Percentiles rank a stretch among this genome's conserved stretches.
phyloP scores from a whole-genome alignment of 2,329 filamentous ascomycete genomes.

The Alternaria consortialis region DNA sequence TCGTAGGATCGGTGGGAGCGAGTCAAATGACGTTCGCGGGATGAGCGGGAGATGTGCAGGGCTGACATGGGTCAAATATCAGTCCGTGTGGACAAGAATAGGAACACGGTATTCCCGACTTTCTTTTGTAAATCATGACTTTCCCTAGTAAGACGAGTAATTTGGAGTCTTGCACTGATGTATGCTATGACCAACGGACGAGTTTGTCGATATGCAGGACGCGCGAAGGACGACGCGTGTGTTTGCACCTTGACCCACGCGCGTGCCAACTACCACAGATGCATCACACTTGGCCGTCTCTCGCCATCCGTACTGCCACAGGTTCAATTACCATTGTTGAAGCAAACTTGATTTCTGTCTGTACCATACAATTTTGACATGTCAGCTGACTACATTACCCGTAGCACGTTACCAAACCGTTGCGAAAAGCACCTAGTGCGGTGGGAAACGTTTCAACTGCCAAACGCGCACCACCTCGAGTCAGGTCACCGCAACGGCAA shows the following conservation, averaged over 20 bases:
- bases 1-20: not conserved
- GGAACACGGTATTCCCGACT: not conserved
- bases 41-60: slow-evolving; percentile 9
- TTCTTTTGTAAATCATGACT: not conserved
- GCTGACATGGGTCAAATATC: slow-evolving; percentile 3
- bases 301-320: not conserved
- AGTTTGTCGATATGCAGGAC: not conserved
- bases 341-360: not conserved
- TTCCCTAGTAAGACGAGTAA: not conserved
- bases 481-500: not conserved
- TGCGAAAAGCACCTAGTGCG: not conserved
- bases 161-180: not conserved
- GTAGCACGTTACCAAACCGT: not conserved
- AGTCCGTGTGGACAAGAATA: not conserved
- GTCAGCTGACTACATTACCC: not conserved
- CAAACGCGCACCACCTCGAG: not conserved
- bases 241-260: not conserved
- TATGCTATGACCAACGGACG: not conserved
- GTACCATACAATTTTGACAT: not conserved
- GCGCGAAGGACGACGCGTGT: not conserved
- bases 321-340: not conserved
- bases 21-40: slow-evolving; percentile 7
- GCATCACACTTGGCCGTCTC: not conserved
- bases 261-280: not conserved
- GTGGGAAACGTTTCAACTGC: not conserved